Conservation (phyloP, 805 yeast genomes). For the Nakazawaea pomicola region DNA sequence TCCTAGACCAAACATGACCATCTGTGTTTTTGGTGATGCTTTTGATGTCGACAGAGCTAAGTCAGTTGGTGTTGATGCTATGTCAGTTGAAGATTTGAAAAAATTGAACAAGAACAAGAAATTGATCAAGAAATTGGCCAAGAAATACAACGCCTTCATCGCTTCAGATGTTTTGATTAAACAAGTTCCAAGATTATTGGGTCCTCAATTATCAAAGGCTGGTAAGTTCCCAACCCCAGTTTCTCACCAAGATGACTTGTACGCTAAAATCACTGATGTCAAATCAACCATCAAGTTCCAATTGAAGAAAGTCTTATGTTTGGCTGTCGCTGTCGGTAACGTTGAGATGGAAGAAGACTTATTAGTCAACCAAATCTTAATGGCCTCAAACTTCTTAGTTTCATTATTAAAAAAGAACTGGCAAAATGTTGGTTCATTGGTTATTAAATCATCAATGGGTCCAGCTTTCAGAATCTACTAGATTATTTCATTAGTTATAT, state of each 20-base stretch:
- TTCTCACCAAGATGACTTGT: constrained; percentile 97
- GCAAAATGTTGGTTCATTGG: constrained; percentile 99
- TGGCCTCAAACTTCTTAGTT: constrained; percentile 98
- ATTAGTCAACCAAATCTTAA: constrained; percentile 95
- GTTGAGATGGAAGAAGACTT: constrained; percentile 98
- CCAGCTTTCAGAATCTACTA: constrained; percentile 99
- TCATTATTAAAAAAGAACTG: constrained; percentile 99
- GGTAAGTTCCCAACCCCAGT: constrained; percentile 99
- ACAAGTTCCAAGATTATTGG: constrained; percentile 99
- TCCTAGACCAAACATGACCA: constrained; percentile 99
- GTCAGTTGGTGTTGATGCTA: constrained; percentile 98
- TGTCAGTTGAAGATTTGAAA: constrained; percentile 99
- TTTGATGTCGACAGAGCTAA: constrained; percentile 99
- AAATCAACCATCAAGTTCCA: constrained; percentile 99
- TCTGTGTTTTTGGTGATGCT: constrained; percentile 99
- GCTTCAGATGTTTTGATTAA: constrained; percentile 99
- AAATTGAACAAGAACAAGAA: constrained; percentile 99
- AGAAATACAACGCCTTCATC: constrained; percentile 99
- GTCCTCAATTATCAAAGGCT: constrained; percentile 99
- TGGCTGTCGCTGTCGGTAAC: constrained; percentile 99
- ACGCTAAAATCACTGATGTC: constrained; percentile 93
- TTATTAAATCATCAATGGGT: constrained; percentile 99
- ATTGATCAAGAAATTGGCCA: constrained; percentile 98
- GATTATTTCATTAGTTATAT: too few species aligned
- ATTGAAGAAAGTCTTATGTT: constrained; percentile 98